Conservation (phyloP, 257 asterid genomes). For the Nicotiana knightiana region DNA sequence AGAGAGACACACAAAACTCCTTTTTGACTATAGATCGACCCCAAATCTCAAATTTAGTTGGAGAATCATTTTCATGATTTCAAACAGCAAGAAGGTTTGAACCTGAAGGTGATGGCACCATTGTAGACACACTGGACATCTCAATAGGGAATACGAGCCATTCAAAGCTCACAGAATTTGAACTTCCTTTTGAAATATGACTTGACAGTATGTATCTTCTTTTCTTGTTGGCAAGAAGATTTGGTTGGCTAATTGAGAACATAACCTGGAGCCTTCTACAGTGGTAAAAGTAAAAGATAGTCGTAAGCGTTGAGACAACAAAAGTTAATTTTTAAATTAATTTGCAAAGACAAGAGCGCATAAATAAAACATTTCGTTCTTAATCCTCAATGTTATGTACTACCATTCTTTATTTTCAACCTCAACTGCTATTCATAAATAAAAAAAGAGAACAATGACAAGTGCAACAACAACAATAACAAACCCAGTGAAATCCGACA, state of each 20-base stretch:
- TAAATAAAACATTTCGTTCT: too few relatives aligned
- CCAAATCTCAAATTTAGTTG: conserved; percentile 80
- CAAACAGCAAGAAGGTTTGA: conserved; percentile 64
- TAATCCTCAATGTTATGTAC: too few relatives aligned
- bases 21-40: conserved; percentile 55
- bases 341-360: too few relatives aligned
- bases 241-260: conserved; percentile 70
- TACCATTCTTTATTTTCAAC: neutral
- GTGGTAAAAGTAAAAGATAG: conserved; percentile 18
- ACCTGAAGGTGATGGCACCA: conserved; percentile 86
- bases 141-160: conserved; percentile 86
- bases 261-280: conserved; percentile 55
- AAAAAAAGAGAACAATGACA: neutral
- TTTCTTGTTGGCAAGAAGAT: conserved; percentile 64
- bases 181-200: conserved; percentile 37
- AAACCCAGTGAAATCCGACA: too few relatives aligned
- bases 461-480: too few relatives aligned
- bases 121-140: conserved; percentile 52
- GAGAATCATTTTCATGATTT: conserved; percentile 76
- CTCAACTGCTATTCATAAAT: neutral
- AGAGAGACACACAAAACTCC: conserved; percentile 53
- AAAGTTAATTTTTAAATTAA: too few relatives aligned
- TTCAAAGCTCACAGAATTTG: conserved; percentile 44
- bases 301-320: neutral
- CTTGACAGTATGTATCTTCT: conserved; percentile 58